Percentiles rank a stretch among this genome's conserved stretches.
These are phyloP conservation scores for Elsinoe perseae DNA, from an alignment of 2,329 filamentous ascomycete genomes.

Conservation along the genomic window DNA sequence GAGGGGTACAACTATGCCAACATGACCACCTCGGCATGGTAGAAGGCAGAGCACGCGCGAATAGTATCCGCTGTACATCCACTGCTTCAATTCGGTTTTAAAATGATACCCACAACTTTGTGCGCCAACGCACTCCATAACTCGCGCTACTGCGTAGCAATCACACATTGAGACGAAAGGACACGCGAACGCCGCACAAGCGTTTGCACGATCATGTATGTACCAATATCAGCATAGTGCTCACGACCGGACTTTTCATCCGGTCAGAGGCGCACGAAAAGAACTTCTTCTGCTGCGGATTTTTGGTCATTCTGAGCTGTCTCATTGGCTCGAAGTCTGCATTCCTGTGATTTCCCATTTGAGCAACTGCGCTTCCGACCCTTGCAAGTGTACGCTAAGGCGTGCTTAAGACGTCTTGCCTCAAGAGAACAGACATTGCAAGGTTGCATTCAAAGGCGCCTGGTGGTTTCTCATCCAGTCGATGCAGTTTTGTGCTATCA, in stretches of 20 bases:
- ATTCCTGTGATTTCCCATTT: slow-evolving; percentile 10
- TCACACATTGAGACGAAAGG: background rate
- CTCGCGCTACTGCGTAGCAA: background rate
- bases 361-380: background rate
- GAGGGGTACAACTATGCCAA: background rate
- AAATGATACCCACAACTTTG: slow-evolving; percentile 6
- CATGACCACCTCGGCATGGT: background rate
- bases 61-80: background rate
- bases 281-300: background rate
- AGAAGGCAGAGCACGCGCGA: background rate
- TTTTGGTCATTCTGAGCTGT: background rate
- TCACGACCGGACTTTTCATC: background rate
- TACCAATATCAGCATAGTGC: slow-evolving; percentile 2
- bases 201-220: background rate
- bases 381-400: background rate
- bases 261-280: slow-evolving; percentile 4
- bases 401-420: too few species aligned
- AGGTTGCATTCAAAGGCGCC: background rate
- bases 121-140: background rate
- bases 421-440: too few species aligned
- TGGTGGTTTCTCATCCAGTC: background rate
- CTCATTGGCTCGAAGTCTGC: background rate
- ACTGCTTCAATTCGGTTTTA: background rate
- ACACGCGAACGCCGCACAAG: background rate
- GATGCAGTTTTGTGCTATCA: background rate